These are phyloP conservation scores for Barnettozyma sucrosica DNA, from an alignment of 805 yeast genomes.

Conservation along the genomic window DNA sequence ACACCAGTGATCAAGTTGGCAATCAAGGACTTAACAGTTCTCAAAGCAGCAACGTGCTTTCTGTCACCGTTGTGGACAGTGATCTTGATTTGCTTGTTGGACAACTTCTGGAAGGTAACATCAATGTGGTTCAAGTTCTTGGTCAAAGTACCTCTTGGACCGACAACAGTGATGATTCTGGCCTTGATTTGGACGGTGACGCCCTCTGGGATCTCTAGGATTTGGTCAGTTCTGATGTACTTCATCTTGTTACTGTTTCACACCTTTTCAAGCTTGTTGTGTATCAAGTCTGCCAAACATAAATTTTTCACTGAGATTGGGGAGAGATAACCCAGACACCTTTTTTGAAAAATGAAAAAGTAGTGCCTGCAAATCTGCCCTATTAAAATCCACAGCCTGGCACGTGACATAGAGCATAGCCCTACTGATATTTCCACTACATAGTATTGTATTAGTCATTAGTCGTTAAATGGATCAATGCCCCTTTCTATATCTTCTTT, in stretches of 20 bases:
- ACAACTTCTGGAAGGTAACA: slow-evolving; percentile 82
- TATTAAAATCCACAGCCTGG: too few relatives aligned
- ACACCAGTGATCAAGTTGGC: slow-evolving; percentile 97
- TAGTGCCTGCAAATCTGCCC: not conserved
- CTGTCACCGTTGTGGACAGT: slow-evolving; percentile 98
- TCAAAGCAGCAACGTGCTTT: slow-evolving; percentile 99
- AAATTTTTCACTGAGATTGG: not conserved
- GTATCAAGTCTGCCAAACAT: not conserved
- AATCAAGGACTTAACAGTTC: slow-evolving; percentile 95
- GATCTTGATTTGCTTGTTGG: slow-evolving; percentile 70
- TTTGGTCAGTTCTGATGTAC: slow-evolving; percentile 83
- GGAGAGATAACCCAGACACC: not conserved
- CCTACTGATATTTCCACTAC: not conserved
- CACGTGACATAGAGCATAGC: not conserved
- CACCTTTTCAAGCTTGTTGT: not conserved
- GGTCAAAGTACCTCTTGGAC: slow-evolving; percentile 94
- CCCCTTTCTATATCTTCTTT: slow-evolving; percentile 10
- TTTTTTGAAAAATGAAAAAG: too few relatives aligned
- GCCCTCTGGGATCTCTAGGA: slow-evolving; percentile 82
- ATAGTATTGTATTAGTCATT: not conserved
- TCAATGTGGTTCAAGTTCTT: slow-evolving; percentile 93
- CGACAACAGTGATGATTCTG: slow-evolving; percentile 83
- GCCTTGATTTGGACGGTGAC: slow-evolving; percentile 89
- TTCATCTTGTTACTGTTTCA: slow-evolving; percentile 41
- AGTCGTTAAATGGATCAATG: not conserved